A percentile compares a stretch with the other conserved stretches of the same genome.
phyloP scores from a whole-genome alignment of 2,329 filamentous ascomycete genomes.

The Metarhizium guizhouense region DNA sequence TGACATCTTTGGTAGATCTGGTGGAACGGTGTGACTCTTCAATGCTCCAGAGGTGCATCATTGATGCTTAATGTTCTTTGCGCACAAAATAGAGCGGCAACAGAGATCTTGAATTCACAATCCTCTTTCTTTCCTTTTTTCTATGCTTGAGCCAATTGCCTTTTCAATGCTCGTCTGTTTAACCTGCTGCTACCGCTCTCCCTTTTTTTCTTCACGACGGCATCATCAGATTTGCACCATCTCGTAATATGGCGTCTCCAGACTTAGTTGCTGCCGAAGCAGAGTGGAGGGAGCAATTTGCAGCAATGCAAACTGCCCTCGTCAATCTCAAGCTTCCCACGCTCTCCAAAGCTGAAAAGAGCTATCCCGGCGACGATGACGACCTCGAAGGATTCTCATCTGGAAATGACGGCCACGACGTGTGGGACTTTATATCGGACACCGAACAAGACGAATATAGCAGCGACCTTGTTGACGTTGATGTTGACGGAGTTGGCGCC shows the following conservation, averaged over 20 bases:
- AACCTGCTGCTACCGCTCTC: background rate
- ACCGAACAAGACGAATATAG: constrained; percentile 57
- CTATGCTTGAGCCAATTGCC: background rate
- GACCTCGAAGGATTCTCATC: constrained; percentile 48
- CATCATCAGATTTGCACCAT: background rate
- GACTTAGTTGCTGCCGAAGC: constrained; percentile 33
- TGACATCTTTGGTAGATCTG: too few species aligned
- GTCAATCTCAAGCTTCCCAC: constrained; percentile 54
- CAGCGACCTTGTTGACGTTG: constrained; percentile 52
- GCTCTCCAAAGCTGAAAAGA: constrained; percentile 30
- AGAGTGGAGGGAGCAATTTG: constrained; percentile 79
- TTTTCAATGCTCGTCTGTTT: background rate
- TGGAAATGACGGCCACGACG: constrained; percentile 63
- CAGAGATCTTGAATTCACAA: too few species aligned
- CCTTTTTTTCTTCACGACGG: background rate
- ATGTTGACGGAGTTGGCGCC: constrained; percentile 19
- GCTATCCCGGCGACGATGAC: constrained; percentile 52
- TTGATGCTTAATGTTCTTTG: background rate
- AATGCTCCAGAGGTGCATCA: background rate
- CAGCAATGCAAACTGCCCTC: constrained; percentile 78
- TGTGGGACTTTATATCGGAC: constrained; percentile 88
- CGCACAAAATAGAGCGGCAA: too few species aligned
- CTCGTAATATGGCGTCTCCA: constrained; percentile 23
- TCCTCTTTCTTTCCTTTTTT: too few species aligned
- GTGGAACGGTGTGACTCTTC: constrained; percentile 2